phyloP scores from a whole-genome alignment of 1,139 yeast genomes.

The Saccharomyces hybrid region DNA sequence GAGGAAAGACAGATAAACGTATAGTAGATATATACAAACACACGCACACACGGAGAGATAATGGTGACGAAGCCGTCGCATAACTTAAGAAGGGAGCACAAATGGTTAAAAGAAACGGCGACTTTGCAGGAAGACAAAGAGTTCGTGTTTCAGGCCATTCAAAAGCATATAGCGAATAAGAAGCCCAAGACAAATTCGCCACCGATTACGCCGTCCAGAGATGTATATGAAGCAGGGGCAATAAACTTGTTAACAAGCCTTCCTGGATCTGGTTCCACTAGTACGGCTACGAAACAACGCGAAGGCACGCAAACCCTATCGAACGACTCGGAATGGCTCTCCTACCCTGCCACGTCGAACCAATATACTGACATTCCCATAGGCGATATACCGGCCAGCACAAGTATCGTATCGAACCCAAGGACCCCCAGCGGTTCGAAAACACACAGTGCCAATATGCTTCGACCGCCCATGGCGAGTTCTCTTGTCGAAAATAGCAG shows the following conservation, averaged over 20 bases:
- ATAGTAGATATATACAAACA: not conserved
- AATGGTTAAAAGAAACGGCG: constrained; percentile 26
- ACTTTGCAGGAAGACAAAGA: constrained; percentile 1
- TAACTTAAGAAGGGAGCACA: constrained; percentile 28
- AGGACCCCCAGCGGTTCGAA: not conserved
- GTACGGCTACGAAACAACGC: not conserved
- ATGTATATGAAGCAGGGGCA: not conserved
- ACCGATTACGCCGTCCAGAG: not conserved
- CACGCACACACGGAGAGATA: not conserved
- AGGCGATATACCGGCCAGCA: not conserved
- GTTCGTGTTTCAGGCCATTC: constrained; percentile 15
- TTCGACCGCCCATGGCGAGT: not conserved
- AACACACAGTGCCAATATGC: not conserved
- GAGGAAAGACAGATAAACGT: not conserved
- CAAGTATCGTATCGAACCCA: not conserved
- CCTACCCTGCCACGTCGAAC: not conserved
- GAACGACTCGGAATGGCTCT: not conserved
- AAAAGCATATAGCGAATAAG: constrained; percentile 12
- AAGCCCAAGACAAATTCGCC: constrained; percentile 2
- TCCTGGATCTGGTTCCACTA: not conserved
- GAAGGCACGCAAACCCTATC: not conserved
- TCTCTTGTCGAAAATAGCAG: not conserved
- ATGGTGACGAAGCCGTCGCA: constrained; percentile 27
- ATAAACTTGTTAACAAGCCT: not conserved
- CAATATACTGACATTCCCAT: not conserved